A percentile compares a stretch with the other conserved stretches of the same genome.
Evolutionary conservation across 2,329 filamentous ascomycete genomes (phyloP).

Genomic region (Stachybotrys elegans): DNA sequence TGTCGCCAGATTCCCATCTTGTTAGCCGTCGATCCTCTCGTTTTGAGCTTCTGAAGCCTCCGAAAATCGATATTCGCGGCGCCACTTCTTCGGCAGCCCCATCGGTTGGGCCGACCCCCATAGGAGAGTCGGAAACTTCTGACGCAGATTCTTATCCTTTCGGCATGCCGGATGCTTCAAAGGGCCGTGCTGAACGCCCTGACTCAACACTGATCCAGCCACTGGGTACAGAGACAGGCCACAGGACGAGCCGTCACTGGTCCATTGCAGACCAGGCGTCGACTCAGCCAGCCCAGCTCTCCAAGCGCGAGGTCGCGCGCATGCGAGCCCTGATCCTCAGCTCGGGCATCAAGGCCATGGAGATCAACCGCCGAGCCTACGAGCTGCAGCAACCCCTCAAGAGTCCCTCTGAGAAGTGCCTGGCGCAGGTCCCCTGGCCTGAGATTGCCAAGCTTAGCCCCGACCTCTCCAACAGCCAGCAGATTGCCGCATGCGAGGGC

Average conservation of each 20-base stretch:
- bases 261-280: slow-evolving; percentile 41
- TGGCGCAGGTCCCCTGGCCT: slow-evolving; percentile 28
- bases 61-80: slow-evolving; percentile 40
- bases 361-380: slow-evolving; percentile 65
- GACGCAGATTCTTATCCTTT: slow-evolving; percentile 31
- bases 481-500: slow-evolving; percentile 35
- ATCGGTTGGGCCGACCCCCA: slow-evolving; percentile 14
- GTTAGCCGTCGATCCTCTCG: slow-evolving; percentile 36
- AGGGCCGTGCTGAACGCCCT: too few species aligned
- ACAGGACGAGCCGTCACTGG: slow-evolving; percentile 37
- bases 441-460: slow-evolving; percentile 39
- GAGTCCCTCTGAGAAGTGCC: slow-evolving; percentile 13
- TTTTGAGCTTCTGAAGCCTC: slow-evolving; percentile 44
- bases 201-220: too few species aligned
- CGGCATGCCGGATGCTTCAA: too few species aligned
- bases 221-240: background rate
- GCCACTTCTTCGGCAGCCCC: slow-evolving; percentile 33
- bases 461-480: slow-evolving; percentile 24
- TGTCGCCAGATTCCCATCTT: slow-evolving; percentile 6
- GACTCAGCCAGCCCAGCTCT: slow-evolving; percentile 36
- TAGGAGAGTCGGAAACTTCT: slow-evolving; percentile 28
- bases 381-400: slow-evolving; percentile 33
- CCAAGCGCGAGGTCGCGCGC: slow-evolving; percentile 73
- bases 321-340: slow-evolving; percentile 71
- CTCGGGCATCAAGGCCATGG: slow-evolving; percentile 84